Evolutionary conservation across 176 grass and related monocot genomes (phyloP).

Genomic region (Carex littledalei): DNA sequence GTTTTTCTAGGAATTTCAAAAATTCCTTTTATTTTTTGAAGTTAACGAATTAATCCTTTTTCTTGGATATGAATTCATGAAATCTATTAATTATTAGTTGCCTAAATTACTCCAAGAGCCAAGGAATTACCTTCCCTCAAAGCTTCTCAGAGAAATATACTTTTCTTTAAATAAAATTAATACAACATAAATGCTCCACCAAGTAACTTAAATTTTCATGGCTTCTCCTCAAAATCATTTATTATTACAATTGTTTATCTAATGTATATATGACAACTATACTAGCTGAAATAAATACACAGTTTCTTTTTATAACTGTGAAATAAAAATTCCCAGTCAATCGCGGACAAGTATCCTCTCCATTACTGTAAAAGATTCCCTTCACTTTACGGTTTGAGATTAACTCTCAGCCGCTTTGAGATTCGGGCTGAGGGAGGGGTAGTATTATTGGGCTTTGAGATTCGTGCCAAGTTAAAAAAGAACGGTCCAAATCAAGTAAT

Average conservation of each 20-base stretch:
- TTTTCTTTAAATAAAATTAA: conserved; percentile 4
- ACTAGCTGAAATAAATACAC: neutral
- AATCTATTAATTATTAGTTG: neutral
- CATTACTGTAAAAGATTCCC: too few relatives aligned
- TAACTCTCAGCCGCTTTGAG: too few relatives aligned
- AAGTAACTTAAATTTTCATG: neutral
- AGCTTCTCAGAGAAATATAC: conserved; percentile 23
- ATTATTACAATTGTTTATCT: neutral
- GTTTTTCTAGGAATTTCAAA: too few relatives aligned
- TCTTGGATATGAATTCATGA: conserved; percentile 6
- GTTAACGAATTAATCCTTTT: conserved; percentile 9
- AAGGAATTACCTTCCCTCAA: conserved; percentile 20
- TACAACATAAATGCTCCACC: neutral
- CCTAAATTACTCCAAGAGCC: neutral
- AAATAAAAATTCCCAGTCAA: neutral
- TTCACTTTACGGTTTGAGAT: too few relatives aligned
- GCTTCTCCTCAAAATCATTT: neutral
- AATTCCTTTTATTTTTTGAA: neutral
- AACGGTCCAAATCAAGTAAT: too few relatives aligned
- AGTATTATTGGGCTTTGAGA: too few relatives aligned
- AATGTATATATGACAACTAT: neutral
- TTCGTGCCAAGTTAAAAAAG: too few relatives aligned
- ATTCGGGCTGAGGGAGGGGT: too few relatives aligned
- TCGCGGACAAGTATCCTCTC: too few relatives aligned
- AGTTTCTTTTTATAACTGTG: neutral